Conservation (phyloP, 139 green algal genomes). For the Diplosphaera chodatii region DNA sequence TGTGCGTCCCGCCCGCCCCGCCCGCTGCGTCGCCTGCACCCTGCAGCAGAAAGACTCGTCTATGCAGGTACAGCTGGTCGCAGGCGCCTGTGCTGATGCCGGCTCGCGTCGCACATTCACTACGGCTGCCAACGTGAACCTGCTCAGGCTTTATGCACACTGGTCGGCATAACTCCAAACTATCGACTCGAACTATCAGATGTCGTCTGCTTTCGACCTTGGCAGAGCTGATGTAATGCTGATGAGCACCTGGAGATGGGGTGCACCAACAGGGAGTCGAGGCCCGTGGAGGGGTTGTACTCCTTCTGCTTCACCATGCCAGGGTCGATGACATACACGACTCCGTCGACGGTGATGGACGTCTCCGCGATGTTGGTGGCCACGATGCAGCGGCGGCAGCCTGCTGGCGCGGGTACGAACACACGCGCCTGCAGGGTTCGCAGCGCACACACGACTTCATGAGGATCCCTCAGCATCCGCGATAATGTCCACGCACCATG, state of each 20-base stretch:
- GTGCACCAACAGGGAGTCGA: constrained; percentile 40
- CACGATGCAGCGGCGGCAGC: constrained; percentile 77
- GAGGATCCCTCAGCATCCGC: too few relatives aligned
- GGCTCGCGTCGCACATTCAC: too few relatives aligned
- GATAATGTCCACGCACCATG: too few relatives aligned
- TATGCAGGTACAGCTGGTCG: too few relatives aligned
- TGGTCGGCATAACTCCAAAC: too few relatives aligned
- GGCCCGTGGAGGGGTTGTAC: neutral
- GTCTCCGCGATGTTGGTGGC: constrained; percentile 98
- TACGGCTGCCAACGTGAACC: too few relatives aligned
- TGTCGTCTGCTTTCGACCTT: too few relatives aligned
- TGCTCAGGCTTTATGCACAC: too few relatives aligned
- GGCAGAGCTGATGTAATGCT: too few relatives aligned
- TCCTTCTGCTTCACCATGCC: neutral
- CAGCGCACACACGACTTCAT: too few relatives aligned
- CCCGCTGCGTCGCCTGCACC: constrained; percentile 85
- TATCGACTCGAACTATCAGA: too few relatives aligned
- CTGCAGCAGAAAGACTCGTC: constrained; percentile 4
- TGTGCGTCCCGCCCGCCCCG: constrained; percentile 82
- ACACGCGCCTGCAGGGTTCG: constrained; percentile 79
- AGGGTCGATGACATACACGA: constrained; percentile 67
- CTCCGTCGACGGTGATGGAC: constrained; percentile 83
- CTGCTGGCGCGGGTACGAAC: constrained; percentile 63
- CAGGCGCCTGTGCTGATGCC: too few relatives aligned
- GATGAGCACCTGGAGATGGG: constrained; percentile 68